phyloP scores from a whole-genome alignment of 2,329 filamentous ascomycete species.

The Davidsoniella neocaledoniae region DNA sequence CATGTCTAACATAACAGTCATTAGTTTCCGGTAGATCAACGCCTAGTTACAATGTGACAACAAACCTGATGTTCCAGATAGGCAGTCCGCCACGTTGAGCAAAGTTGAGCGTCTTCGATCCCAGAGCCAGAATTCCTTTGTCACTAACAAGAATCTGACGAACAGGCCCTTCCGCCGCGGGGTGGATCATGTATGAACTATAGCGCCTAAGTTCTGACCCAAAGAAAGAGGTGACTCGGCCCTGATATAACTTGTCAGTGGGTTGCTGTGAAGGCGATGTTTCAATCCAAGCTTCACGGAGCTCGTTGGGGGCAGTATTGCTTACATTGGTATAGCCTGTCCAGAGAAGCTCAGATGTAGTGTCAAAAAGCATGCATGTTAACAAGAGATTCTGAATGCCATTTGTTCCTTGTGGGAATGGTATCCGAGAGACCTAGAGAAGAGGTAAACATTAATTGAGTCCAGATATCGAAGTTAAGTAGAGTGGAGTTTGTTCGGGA shows the following conservation, averaged over 20 bases:
- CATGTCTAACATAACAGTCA: neutral
- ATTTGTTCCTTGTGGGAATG: slow-evolving; percentile 60
- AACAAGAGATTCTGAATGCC: slow-evolving; percentile 48
- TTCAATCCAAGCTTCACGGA: neutral
- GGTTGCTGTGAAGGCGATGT: neutral
- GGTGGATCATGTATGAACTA: slow-evolving; percentile 74
- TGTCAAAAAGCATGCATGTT: slow-evolving; percentile 77
- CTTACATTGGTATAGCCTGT: slow-evolving; percentile 43
- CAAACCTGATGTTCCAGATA: slow-evolving; percentile 73
- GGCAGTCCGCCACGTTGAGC: slow-evolving; percentile 65
- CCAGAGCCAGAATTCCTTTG: slow-evolving; percentile 74
- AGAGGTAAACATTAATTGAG: neutral
- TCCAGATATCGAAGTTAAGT: neutral
- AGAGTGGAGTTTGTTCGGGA: neutral
- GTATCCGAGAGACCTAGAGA: slow-evolving; percentile 58
- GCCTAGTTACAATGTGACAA: neutral
- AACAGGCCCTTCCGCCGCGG: slow-evolving; percentile 55
- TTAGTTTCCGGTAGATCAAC: neutral
- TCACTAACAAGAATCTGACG: slow-evolving; percentile 85
- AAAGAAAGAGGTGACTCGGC: slow-evolving; percentile 76
- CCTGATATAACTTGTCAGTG: slow-evolving; percentile 33
- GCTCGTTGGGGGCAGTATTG: neutral
- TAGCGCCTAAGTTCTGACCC: slow-evolving; percentile 73
- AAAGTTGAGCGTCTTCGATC: slow-evolving; percentile 73
- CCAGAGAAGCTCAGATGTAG: slow-evolving; percentile 80